phyloP scores from a whole-genome alignment of 495 filamentous ascomycete genomes.

The Podospora pseudocomata region DNA sequence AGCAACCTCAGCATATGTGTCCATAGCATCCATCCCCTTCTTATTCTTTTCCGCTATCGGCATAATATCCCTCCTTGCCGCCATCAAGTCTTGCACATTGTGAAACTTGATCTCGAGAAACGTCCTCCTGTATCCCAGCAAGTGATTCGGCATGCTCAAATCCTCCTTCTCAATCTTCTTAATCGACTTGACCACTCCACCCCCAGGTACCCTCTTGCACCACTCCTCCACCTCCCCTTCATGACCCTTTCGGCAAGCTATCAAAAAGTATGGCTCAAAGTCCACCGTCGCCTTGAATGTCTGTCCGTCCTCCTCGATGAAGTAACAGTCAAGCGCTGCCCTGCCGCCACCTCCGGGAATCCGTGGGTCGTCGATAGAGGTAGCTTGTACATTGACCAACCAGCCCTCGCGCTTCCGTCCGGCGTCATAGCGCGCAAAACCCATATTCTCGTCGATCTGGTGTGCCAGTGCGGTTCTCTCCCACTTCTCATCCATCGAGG shows the following conservation, averaged over 20 bases:
- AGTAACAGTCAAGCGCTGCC: slow-evolving; percentile 94
- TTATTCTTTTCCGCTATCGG: slow-evolving; percentile 96
- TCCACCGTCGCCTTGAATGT: slow-evolving; percentile 96
- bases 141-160: slow-evolving; percentile 90
- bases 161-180: slow-evolving; percentile 86
- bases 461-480: slow-evolving; percentile 81
- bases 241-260: slow-evolving; percentile 81
- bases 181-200: slow-evolving; percentile 76
- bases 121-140: slow-evolving; percentile 82
- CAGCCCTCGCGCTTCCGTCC: slow-evolving; percentile 84
- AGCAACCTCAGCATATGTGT: slow-evolving; percentile 95
- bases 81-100: slow-evolving; percentile 81
- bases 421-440: slow-evolving; percentile 87
- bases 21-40: slow-evolving; percentile 90
- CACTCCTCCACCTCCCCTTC: slow-evolving; percentile 96
- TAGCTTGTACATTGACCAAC: slow-evolving; percentile 93
- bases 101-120: slow-evolving; percentile 82
- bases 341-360: slow-evolving; percentile 69
- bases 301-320: slow-evolving; percentile 86
- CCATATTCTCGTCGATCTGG: slow-evolving; percentile 89
- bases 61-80: slow-evolving; percentile 74
- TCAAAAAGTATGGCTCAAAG: slow-evolving; percentile 94
- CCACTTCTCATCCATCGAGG: slow-evolving; percentile 77
- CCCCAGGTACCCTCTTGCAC: slow-evolving; percentile 75
- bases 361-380: slow-evolving; percentile 79